A percentile compares a stretch with the other conserved stretches of the same genome.
These are phyloP conservation scores for Ocimum tenuiflorum DNA, from an alignment of 257 asterid species.

Conservation along the genomic window DNA sequence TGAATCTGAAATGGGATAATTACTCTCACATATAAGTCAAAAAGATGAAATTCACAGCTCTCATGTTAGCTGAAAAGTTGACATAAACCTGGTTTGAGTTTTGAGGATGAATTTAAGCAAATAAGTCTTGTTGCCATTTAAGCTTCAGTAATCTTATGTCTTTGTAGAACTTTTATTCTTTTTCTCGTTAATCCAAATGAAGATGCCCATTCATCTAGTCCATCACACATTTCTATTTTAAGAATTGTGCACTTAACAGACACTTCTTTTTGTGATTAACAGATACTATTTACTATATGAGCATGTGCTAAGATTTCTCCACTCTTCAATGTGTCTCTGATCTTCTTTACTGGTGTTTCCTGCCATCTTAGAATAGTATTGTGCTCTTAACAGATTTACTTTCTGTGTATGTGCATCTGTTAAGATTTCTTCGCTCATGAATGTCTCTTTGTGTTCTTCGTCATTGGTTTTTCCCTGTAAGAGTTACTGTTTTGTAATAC, in stretches of 20 bases:
- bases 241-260: not conserved
- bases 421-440: not conserved
- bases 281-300: not conserved
- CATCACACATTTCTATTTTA: not conserved
- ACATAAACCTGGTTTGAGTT: not conserved
- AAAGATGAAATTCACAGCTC: slow-evolving; percentile 9
- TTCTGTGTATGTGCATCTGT: not conserved
- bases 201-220: slow-evolving; percentile 9
- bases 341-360: not conserved
- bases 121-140: slow-evolving; percentile 1
- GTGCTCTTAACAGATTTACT: not conserved
- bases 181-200: not conserved
- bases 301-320: slow-evolving; percentile 4
- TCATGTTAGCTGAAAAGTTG: slow-evolving; percentile 8
- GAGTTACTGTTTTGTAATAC: slow-evolving; percentile 14
- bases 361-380: not conserved
- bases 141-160: slow-evolving; percentile 3
- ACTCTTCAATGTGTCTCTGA: not conserved
- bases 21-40: not conserved
- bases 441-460: not conserved
- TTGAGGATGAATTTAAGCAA: not conserved
- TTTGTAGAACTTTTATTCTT: slow-evolving; percentile 3
- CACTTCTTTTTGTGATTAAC: too few relatives aligned
- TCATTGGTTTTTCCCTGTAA: slow-evolving; percentile 9
- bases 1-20: slow-evolving; percentile 18